Evolutionary conservation across 2,329 filamentous ascomycete species (phyloP).

Genomic region (Aschersonia sp.): DNA sequence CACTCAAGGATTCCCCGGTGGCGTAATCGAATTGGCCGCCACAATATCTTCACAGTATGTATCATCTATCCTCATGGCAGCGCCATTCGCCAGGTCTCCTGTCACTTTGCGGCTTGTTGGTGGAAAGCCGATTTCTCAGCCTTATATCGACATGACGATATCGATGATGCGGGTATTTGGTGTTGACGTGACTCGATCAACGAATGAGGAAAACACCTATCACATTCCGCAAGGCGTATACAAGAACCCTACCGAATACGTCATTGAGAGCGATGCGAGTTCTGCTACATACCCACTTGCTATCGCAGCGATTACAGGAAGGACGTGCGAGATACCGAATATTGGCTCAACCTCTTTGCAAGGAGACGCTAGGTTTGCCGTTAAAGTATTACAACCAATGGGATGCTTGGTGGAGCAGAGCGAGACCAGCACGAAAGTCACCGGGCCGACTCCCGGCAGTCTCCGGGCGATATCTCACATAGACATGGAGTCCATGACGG

Average conservation of each 20-base stretch:
- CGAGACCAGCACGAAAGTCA: conserved; percentile 77
- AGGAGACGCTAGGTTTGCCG: conserved; percentile 85
- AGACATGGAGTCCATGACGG: conserved; percentile 99
- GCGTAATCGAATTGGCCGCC: conserved; percentile 79
- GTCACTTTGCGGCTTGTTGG: conserved; percentile 83
- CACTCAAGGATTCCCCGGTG: conserved; percentile 69
- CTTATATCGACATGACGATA: conserved; percentile 97
- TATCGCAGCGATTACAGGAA: conserved; percentile 88
- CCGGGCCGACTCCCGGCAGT: conserved; percentile 61
- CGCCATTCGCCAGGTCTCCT: conserved; percentile 87
- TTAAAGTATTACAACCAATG: conserved; percentile 84
- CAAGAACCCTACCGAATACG: conserved; percentile 70
- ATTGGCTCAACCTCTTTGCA: conserved; percentile 87
- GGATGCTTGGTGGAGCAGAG: conserved; percentile 83
- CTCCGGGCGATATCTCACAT: conserved; percentile 67
- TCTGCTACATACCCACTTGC: conserved; percentile 93
- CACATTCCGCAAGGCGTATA: conserved; percentile 80
- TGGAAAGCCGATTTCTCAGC: conserved; percentile 93
- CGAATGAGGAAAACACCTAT: conserved; percentile 76
- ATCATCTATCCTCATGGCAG: conserved; percentile 90
- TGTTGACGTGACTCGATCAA: conserved; percentile 61
- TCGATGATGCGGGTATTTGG: conserved; percentile 95
- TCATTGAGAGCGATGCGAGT: conserved; percentile 92
- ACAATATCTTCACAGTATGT: conserved; percentile 99
- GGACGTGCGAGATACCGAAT: conserved; percentile 89